These are phyloP conservation scores for Hypholoma fasciculare DNA, from an alignment of 768 basidiomycete genomes.

Conservation along the genomic window DNA sequence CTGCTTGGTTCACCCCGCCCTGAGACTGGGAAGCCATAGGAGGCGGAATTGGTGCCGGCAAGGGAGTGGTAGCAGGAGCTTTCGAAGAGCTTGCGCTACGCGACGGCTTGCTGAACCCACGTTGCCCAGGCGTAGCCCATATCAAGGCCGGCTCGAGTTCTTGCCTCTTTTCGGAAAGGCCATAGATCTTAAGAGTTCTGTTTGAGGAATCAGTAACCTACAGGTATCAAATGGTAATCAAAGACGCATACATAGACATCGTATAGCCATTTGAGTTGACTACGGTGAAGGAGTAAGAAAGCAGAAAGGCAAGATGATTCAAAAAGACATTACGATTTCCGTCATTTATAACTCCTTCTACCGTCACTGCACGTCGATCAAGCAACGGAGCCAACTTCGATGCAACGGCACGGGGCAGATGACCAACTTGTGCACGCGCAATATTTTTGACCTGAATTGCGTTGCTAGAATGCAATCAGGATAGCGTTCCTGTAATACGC, in stretches of 20 bases:
- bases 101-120: slow-evolving; percentile 45
- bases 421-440: slow-evolving; percentile 72
- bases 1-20: background rate
- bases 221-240: background rate
- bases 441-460: slow-evolving; percentile 86
- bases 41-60: background rate
- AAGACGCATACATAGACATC: slow-evolving; percentile 56
- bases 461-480: slow-evolving; percentile 44
- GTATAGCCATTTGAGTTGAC: slow-evolving; percentile 46
- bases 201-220: background rate
- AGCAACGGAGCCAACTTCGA: slow-evolving; percentile 67
- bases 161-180: slow-evolving; percentile 55
- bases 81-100: slow-evolving; percentile 16
- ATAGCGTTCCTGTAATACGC: background rate
- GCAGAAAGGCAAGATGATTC: background rate
- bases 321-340: slow-evolving; percentile 58
- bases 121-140: slow-evolving; percentile 75
- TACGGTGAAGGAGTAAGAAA: slow-evolving; percentile 20
- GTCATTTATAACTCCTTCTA: slow-evolving; percentile 70
- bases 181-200: slow-evolving; percentile 75
- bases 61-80: slow-evolving; percentile 1
- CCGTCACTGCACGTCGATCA: slow-evolving; percentile 58
- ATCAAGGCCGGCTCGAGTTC: slow-evolving; percentile 63
- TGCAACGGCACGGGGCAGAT: slow-evolving; percentile 65
- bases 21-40: background rate